These are phyloP conservation scores for Fusarium anthophilum DNA, from an alignment of 2,329 filamentous ascomycete genomes.

Conservation along the genomic window DNA sequence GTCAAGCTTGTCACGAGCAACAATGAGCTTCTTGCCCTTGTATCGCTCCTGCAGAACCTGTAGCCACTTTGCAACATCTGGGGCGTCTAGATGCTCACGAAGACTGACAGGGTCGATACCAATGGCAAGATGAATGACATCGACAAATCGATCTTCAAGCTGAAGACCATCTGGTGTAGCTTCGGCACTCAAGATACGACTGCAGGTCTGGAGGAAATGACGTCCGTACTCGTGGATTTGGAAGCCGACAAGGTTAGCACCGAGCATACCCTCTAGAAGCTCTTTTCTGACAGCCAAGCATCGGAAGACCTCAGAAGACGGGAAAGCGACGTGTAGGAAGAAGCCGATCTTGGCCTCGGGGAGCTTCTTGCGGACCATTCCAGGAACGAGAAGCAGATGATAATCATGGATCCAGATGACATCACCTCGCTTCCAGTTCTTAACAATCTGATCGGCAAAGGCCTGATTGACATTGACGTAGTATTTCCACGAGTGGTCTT, in stretches of 20 bases:
- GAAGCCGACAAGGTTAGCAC: slow-evolving; percentile 91
- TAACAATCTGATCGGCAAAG: slow-evolving; percentile 89
- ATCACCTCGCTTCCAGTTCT: slow-evolving; percentile 93
- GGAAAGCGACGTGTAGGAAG: slow-evolving; percentile 94
- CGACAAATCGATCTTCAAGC: slow-evolving; percentile 91
- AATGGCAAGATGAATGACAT: slow-evolving; percentile 85
- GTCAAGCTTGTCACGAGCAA: slow-evolving; percentile 93
- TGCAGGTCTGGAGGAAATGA: slow-evolving; percentile 96
- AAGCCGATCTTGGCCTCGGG: slow-evolving; percentile 96
- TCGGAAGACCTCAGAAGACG: slow-evolving; percentile 94
- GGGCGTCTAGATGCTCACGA: slow-evolving; percentile 73
- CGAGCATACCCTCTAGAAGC: slow-evolving; percentile 90
- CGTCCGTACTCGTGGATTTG: slow-evolving; percentile 93
- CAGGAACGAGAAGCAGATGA: slow-evolving; percentile 87
- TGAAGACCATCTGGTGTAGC: slow-evolving; percentile 89
- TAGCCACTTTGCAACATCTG: slow-evolving; percentile 82
- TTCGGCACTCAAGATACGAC: slow-evolving; percentile 88
- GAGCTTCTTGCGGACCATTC: slow-evolving; percentile 88
- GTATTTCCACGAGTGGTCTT: slow-evolving; percentile 96
- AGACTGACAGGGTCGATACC: slow-evolving; percentile 88
- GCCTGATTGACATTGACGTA: slow-evolving; percentile 93
- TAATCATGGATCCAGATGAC: slow-evolving; percentile 97
- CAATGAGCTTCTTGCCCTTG: slow-evolving; percentile 87
- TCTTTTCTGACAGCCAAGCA: slow-evolving; percentile 88
- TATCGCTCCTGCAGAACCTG: slow-evolving; percentile 84